Conservation (phyloP, 768 basidiomycete genomes). For the Suillus fuscotomentosus region DNA sequence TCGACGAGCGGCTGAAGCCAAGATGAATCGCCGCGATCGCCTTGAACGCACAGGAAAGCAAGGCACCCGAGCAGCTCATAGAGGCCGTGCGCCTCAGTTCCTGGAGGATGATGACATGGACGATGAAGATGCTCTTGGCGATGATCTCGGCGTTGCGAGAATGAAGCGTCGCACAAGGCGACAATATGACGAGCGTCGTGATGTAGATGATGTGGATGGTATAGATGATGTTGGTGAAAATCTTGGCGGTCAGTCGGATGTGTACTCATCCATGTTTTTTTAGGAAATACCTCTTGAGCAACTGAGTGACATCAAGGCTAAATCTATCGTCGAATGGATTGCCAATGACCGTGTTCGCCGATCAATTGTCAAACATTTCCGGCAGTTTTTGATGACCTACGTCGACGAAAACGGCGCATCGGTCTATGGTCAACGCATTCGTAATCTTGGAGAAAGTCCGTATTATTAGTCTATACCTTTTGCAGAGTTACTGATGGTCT, state of each 20-base stretch:
- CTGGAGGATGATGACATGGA: constrained; percentile 80
- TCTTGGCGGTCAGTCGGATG: not conserved
- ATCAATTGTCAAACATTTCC: constrained; percentile 90
- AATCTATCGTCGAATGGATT: constrained; percentile 98
- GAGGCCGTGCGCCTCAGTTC: constrained; percentile 85
- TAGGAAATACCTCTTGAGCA: constrained; percentile 95
- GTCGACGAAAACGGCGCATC: constrained; percentile 89
- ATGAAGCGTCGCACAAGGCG: constrained; percentile 83
- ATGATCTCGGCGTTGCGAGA: constrained; percentile 60
- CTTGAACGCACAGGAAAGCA: constrained; percentile 62
- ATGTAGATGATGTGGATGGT: constrained; percentile 89
- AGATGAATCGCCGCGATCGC: constrained; percentile 88
- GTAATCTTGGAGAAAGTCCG: constrained; percentile 91
- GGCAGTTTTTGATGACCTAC: constrained; percentile 93
- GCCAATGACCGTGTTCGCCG: constrained; percentile 87
- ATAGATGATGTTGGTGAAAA: constrained; percentile 71
- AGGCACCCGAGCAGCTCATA: constrained; percentile 71
- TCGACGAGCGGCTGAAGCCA: constrained; percentile 79
- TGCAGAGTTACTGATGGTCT: constrained; percentile 11
- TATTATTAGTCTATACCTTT: constrained; percentile 11
- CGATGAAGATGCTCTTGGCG: constrained; percentile 71
- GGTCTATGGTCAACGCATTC: constrained; percentile 93
- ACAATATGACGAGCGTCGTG: constrained; percentile 91
- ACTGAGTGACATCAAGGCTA: constrained; percentile 95
- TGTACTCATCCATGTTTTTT: constrained; percentile 11